Conservation (phyloP, 2,329 filamentous ascomycete species). For the Colletotrichum sp. region DNA sequence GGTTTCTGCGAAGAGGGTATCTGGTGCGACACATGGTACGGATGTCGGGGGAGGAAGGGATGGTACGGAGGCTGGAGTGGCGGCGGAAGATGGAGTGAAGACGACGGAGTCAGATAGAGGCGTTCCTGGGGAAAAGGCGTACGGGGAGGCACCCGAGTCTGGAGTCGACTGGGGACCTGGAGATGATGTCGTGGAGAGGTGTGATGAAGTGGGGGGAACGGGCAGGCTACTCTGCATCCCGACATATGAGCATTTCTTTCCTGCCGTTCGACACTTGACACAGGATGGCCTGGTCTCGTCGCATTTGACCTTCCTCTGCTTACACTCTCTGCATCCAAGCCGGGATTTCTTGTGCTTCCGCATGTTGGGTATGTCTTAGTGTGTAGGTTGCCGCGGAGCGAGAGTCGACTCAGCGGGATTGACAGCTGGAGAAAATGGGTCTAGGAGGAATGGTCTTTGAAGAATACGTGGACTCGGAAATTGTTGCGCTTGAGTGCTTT, state of each 20-base stretch:
- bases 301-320: conserved; percentile 45
- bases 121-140: neutral
- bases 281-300: conserved; percentile 45
- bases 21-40: neutral
- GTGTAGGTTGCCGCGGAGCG: neutral
- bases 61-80: neutral
- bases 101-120: neutral
- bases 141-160: neutral
- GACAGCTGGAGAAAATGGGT: neutral
- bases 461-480: neutral
- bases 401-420: neutral
- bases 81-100: neutral
- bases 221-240: neutral
- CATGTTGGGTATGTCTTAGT: neutral
- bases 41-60: neutral
- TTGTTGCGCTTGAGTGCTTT: neutral
- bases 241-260: conserved; percentile 36
- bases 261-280: conserved; percentile 41
- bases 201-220: neutral
- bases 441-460: rapidly evolving
- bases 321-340: conserved; percentile 44
- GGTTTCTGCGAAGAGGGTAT: neutral
- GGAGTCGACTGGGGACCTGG: conserved; percentile 32
- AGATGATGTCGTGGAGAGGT: conserved; percentile 32
- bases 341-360: conserved; percentile 40